Base-by-base conservation (phyloP, 768 basidiomycete species). In the Lentinula sp. region DNA sequence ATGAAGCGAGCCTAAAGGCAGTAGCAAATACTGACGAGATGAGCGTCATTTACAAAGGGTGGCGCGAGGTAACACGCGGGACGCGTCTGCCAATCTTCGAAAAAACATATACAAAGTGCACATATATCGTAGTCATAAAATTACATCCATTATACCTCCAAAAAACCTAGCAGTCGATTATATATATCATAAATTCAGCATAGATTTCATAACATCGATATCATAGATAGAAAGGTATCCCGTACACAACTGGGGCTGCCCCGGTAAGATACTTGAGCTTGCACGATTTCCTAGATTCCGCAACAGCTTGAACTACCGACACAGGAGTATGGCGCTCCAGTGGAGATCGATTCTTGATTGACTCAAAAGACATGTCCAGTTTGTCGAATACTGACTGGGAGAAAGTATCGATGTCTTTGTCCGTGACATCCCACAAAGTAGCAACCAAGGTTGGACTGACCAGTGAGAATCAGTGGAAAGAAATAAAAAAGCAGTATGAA, bases 341-440 rank as follows among this genome's bases (percentile, higher is more conserved):
- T 46, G 18, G 16, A 54, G 39, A 43, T 68, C 69, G 68, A 37
- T 64, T 28, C 34, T 63, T 67, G 18, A 74, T 66, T 5, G 69
- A 68, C n/a, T 72, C 69, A 2, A 69, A 69, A 11, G 67, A 74
- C 59, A 98, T 75, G 1, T 76, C 75, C 31, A 96, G 71, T 65
- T 85, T 82, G 64, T 87, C 85, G 66, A 97, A 88, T 15, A 97
- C 94, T 0, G 87, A 77, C 63, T 88, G 84, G 2, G 95, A 89
- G 64, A 97, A 86, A 65, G 91, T 91, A 78, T 99, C 96, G 67
- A 98, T 96, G 69, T 99, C 97, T 50, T 88, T 84, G 76, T 99
- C 97, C 0, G 96, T 98, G 7, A 98, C 97, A 68, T 98, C 97
- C 97, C 97, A 99, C 4, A 98, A 76, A 68, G 96, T 98, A 0